Base-by-base conservation (phyloP, 2,329 filamentous ascomycete genomes). In the Epichloe gansuensis region DNA sequence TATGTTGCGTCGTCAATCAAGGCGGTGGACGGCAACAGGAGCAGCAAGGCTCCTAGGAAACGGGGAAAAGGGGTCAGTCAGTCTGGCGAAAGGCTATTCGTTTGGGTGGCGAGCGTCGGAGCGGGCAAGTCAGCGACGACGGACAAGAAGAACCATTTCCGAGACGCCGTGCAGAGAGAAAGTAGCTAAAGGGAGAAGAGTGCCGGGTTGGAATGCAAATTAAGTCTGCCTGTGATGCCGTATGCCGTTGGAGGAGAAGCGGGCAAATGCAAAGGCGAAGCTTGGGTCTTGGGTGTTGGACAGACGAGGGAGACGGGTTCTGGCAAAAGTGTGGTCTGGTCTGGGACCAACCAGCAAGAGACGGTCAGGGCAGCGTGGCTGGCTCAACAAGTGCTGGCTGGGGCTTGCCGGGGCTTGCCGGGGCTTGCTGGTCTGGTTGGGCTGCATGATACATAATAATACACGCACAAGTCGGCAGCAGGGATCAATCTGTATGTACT, bases 101-200 rank as follows among this genome's bases (percentile, higher is more conserved):
- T 28, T 28, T 4, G 6, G 31, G 28, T 13, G 41, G 42, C 42
- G 34, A 45, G 37, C 28, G 48, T 31, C 31, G 41, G 35, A 23
- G 28, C 43, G 44, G 48, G 35, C 17, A 48, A 34, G 42, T 61
- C 59, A 60, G 58, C 57, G 52, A 56, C 52, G 58, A 51, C 46
- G 54, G 48, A 51, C 54, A 49, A 44, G 48, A 57, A 55, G 57
- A 56, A 56, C 54, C 52, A 61, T 60, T 58, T 57, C 56, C 51
- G 46, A 51, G 25, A 47, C 54, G 55, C 43, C 23, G 34, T 13
- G 44, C 44, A 23, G 17, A 37, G 8, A 11, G 17, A 44, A 44
- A 28, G 28, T 47, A 15, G 34, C 12, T 15, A 21, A 21, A 21
- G 44, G 37, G 25, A 39, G 34, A 41, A 38, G 35, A 46, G 47